These are phyloP conservation scores for Plasmodium fragile DNA, from an alignment of 169 alveolate species.

Conservation along the genomic window DNA sequence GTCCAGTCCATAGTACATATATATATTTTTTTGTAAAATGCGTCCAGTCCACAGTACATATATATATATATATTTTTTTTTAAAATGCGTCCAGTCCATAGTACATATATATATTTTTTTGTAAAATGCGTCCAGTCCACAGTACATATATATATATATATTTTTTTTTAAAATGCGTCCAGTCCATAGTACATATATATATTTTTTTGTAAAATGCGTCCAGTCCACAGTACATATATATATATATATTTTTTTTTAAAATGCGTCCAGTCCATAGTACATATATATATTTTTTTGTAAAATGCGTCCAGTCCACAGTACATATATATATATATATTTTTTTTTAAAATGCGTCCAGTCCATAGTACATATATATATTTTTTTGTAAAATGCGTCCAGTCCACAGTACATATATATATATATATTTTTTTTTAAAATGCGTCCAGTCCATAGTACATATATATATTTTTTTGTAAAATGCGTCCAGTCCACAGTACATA, in stretches of 20 bases:
- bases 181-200: not conserved
- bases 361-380: not conserved
- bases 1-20: not conserved
- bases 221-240: not conserved
- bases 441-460: not conserved
- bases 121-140: not conserved
- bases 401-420: not conserved
- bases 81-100: not conserved
- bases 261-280: not conserved
- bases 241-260: slow-evolving; percentile 1
- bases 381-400: not conserved
- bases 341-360: not conserved
- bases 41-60: not conserved
- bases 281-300: not conserved
- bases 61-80: not conserved
- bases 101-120: not conserved
- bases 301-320: not conserved
- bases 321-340: not conserved
- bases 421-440: not conserved
- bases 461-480: not conserved
- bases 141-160: no score
- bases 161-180: not conserved
- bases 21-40: not conserved
- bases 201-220: not conserved
- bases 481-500: not conserved